Base-by-base conservation (phyloP, 164 flowering plant species). In the Annona cherimola region DNA sequence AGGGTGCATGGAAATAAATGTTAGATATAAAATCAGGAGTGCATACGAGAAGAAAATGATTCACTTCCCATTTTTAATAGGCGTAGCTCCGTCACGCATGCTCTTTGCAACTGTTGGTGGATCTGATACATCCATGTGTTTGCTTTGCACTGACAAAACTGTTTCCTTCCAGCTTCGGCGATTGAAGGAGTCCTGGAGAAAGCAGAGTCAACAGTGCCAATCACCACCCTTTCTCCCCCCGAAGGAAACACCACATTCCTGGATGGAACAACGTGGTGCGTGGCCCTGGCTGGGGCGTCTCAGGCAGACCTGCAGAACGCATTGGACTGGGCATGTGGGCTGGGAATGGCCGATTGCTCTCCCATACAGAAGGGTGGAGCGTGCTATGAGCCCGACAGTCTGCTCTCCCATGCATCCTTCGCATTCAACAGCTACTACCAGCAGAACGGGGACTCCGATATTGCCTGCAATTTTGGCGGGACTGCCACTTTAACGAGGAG, bases 171-270 rank as follows among this genome's bases (percentile, higher is more conserved):
- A 79, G 83, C 76, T 66, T 50, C 9, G 40, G 64, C 78, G 40
- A 45, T 14, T 73, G 81, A 63, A 50, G 76, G 11, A 8, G 82
- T 80, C 61, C 78, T 79, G 81, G 86, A 83, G 78, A 89, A 88
- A 78, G 90, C 71, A 18, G 96, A 88, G 0, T 76, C 84, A 16
- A 68, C 75, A 4, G 73, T 75, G 43, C 91, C 94, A 12, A 39
- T 82, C 0, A 54, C 87, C 11, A 76, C 85, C 6, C n/a, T 74
- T 35, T 83, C 97, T 0, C 97, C 96, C 2, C 97, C 96, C 19
- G 96, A 94, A 81, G 98, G 98, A 12, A 94, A 94, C 86, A 90
- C 94, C 0, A 94, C 97, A 1, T 92, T 94, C 79, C 78, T 92
- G 0, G 90, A 74, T 3, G 97, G 94, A 61, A 87, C 92, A 0